Evolutionary conservation across 768 basidiomycete genomes (phyloP), one percentile per base, ranked within the genome.

Genomic region (Tulasnella sp.): DNA sequence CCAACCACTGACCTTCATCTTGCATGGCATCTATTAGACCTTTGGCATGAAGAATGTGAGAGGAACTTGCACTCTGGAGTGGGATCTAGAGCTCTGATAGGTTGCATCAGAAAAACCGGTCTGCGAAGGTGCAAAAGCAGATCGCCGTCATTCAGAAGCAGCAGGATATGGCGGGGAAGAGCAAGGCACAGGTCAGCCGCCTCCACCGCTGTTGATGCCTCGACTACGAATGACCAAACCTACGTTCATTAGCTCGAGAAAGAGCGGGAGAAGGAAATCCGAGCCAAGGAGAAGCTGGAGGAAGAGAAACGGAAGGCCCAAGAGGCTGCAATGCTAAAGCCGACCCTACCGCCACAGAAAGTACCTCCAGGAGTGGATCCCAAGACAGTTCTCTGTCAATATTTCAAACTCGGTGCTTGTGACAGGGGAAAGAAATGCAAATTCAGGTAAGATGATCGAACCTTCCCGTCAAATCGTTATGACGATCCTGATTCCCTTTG

Each of bases 391-490:
- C 88, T 99, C 46, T 99, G 98, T 85, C 93, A 90, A 40, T 98
- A 93, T 88, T 96, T 89, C 89, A 98, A 98, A 87, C 93, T 94
- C 18, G 97, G 97, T 4, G 89, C 87, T 75, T 99, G 97, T 85
- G 96, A 97, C 37, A 99, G 98, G 89, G 97, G 96, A 37, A 91
- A 83, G 85, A 96, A 95, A 75, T 99, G 98, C 88, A 98, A 97
- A 89, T 99, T 98, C 87, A 97, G 64, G 78, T 79, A 22, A 42
- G 76, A 34, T n/a, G 24, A 28, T 58, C 76, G 31, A 54, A 58
- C 44, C 75, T 34, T 11, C 0, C 76, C 76, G 31, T 14, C 46
- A 12, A 37, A 40, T 77, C 9, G 54, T 50, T 22, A 7, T 20
- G n/a, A 16, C 24, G 48, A 50, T 34, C 37, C 18, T 77, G 11